Conservation (phyloP, 352 stramenopile species). For the Pythium vanterpoolii region DNA sequence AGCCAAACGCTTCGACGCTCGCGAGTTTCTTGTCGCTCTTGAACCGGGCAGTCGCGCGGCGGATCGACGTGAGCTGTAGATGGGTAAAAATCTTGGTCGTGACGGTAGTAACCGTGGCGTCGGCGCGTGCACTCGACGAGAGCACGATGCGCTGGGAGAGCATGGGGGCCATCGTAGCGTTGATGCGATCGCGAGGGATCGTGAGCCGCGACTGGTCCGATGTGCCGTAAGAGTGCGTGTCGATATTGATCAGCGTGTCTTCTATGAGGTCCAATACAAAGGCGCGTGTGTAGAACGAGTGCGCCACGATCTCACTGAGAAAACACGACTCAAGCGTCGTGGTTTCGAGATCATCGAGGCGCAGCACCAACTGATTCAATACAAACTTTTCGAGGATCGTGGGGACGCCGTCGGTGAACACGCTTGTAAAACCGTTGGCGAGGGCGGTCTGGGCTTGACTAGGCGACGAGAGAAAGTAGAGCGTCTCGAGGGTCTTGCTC, state of each 20-base stretch:
- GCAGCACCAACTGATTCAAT: constrained; percentile 4
- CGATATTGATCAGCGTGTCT: constrained; percentile 6
- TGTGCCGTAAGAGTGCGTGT: constrained; percentile 5
- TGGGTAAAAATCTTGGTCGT: constrained; percentile 15
- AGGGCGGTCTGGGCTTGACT: constrained; percentile 11
- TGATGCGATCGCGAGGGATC: constrained; percentile 11
- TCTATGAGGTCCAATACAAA: constrained; percentile 32
- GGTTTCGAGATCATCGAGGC: constrained; percentile 16
- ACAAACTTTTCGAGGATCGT: constrained; percentile 22
- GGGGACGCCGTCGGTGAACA: constrained; percentile 23
- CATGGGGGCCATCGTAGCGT: constrained; percentile 10
- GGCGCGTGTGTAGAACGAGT: constrained; percentile 28
- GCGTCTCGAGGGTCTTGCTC: constrained; percentile 26
- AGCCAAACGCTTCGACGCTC: constrained; percentile 16
- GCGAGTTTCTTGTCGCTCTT: constrained; percentile 32
- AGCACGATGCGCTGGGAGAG: constrained; percentile 16
- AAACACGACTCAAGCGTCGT: constrained; percentile 31
- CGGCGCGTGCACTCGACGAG: constrained; percentile 20
- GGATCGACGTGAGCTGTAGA: constrained; percentile 19
- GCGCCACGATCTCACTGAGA: constrained; percentile 16
- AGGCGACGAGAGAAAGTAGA: constrained; percentile 18
- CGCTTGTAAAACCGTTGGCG: constrained; percentile 24
- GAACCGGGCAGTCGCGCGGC: constrained; percentile 1
- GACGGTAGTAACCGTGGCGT: background rate
- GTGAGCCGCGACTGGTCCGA: background rate